Evolutionary conservation across 2,329 filamentous ascomycete genomes (phyloP), one percentile per base, ranked within the genome.

Genomic region (Aureobasidium melanogenum): DNA sequence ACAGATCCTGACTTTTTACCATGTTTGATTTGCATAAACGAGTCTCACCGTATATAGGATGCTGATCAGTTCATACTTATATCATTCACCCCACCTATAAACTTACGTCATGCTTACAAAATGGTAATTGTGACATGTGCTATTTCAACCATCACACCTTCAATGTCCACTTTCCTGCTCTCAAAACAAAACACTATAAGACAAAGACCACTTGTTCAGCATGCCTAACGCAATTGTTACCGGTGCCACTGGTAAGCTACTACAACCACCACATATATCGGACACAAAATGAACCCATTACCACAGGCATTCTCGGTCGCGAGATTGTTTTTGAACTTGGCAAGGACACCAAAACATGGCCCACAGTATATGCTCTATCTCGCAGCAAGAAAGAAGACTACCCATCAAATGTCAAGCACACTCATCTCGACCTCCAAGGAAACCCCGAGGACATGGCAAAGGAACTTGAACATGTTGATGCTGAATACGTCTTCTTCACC

Each of bases 401-500:
- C 52, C 64, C 72, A 1, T 63, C 70, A 0, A 75, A 73, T 43
- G 68, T 78, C 46, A 67, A 73, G 14, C 74, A 78, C 65, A 69
- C 70, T 36, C 67, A 70, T 30, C 66, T 78, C 14, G 75, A 78
- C 62, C 71, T 78, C 2, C 69, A 69, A 36, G 66, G 64, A 1
- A 67, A 69, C 5, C 66, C 72, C 6, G 64, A 73, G 1, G 67
- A 71, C 0, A 76, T 77, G 71, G 73, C 74, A 14, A 68, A 70
- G 10, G 65, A 71, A n/a, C 67, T 78, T 4, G 44, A 70, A 6
- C 70, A 69, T 22, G 65, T 77, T 1, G 64, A 70, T 6, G 75
- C 66, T 3, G 75, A 77, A 39, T 74, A 76, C 52, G 52, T 79
- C 61, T 78, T 73, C 66, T 78, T 78, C 68, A 71, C 72, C 48